phyloP scores from a whole-genome alignment of 371 early-diverging fungal genomes.

The Actinomucor elegans region DNA sequence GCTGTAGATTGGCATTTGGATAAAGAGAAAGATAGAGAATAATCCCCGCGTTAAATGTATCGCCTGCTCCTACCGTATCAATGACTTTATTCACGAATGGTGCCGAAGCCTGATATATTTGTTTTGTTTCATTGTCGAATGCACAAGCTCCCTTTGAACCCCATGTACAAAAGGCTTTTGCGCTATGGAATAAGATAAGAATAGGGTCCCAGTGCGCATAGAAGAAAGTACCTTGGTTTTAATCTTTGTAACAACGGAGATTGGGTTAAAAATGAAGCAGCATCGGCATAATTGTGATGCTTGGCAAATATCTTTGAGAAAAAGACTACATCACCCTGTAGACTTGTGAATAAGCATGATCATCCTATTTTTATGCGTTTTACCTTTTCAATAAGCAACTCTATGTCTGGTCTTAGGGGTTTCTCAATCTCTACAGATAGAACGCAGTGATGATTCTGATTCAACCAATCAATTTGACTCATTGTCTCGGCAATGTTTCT shows the following conservation, averaged over 20 bases:
- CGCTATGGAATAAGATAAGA: conserved; percentile 24
- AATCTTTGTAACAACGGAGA: conserved; percentile 1
- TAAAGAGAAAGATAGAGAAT: conserved; percentile 37
- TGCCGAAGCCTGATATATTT: conserved; percentile 42
- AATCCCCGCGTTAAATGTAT: conserved; percentile 68
- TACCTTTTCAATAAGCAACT: conserved; percentile 44
- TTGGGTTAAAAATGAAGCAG: conserved; percentile 10
- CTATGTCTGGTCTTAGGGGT: conserved; percentile 58
- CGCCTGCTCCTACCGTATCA: conserved; percentile 71
- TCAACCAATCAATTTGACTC: conserved; percentile 59
- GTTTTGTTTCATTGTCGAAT: conserved; percentile 35
- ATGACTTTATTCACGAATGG: conserved; percentile 38
- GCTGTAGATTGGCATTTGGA: neutral
- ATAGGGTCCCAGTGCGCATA: too few relatives aligned
- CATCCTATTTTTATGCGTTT: neutral
- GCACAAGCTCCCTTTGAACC: conserved; percentile 56
- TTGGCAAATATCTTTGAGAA: conserved; percentile 70
- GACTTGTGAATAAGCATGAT: neutral
- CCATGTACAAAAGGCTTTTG: conserved; percentile 61
- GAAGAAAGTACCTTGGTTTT: conserved; percentile 5
- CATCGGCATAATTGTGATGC: conserved; percentile 46
- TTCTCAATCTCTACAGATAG: conserved; percentile 74
- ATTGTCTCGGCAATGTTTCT: conserved; percentile 54
- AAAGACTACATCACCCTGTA: conserved; percentile 64
- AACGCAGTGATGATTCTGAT: conserved; percentile 38